Evolutionary conservation across 2,329 filamentous ascomycete species (phyloP), one percentile per base, ranked within the genome.

Genomic region (Penicillium italicum): DNA sequence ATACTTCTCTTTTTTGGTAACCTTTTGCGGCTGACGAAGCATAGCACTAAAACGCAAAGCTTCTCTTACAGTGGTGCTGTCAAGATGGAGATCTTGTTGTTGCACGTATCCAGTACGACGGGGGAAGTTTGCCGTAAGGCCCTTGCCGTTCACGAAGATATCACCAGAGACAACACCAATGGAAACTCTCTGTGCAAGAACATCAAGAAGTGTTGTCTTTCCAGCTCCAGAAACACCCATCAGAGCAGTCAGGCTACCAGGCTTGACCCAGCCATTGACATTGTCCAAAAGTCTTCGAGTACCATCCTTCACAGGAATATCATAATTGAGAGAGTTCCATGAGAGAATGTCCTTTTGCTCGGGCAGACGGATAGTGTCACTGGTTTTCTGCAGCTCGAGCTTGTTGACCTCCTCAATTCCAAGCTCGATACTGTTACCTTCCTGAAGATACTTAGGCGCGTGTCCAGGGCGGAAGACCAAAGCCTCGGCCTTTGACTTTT

Each of bases 11-110:
- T 80, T 73, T 10, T 78, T 79, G 1, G 89, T 78, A 9, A 90
- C 82, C 30, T 85, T 78, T 41, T 82, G 82, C 1, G 91, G 89
- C 66, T 96, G 91, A 49, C 91, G 87, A n/a, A 96, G 84, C 24
- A 92, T 73, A 12, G 91, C 91, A 63, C 85, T 90, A 75, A 96
- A 96, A 62, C 84, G 84, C 24, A 96, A 80, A 5, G 90, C 90
- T 73, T 96, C 91, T 53, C 91, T 86, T 38, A 96, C 91, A 2
- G 91, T 96, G 0, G 87, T 85, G 0, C 90, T 94, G 36, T 86
- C 80, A 28, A 94, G 78, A 69, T 96, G 91, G 8, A 96, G 80
- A 81, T 89, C 84, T 69, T 87, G 83, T 55, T 87, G 85, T 60
- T 87, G 84, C 0, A 85, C 84, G 56, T 87, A 87, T 3, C 85